These are phyloP conservation scores for Coemansia sp. DNA, from an alignment of 192 early-diverging fungal genomes.

Conservation along the genomic window DNA sequence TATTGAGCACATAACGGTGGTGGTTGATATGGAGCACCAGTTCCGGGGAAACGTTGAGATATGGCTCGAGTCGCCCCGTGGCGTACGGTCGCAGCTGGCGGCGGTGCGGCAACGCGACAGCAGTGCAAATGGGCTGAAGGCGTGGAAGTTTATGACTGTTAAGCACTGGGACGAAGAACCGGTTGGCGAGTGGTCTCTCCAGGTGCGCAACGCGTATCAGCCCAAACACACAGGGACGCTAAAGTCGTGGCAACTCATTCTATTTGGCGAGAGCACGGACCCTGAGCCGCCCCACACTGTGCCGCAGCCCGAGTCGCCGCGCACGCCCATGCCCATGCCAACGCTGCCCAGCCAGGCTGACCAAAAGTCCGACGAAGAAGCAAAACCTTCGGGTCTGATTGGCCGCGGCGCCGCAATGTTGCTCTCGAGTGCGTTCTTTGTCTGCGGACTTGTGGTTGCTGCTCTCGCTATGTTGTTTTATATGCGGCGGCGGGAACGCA, in stretches of 20 bases:
- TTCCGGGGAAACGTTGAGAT: conserved; percentile 86
- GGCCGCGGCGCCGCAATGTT: conserved; percentile 16
- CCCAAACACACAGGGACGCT: conserved; percentile 57
- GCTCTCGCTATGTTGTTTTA: conserved; percentile 30
- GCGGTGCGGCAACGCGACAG: conserved; percentile 62
- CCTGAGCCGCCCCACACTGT: conserved; percentile 18
- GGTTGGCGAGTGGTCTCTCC: conserved; percentile 76
- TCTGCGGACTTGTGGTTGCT: conserved; percentile 21
- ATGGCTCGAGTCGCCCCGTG: conserved; percentile 70
- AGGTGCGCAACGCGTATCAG: conserved; percentile 63
- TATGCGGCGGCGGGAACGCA: conserved; percentile 43
- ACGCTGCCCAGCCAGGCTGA: background rate
- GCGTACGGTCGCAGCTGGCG: conserved; percentile 66
- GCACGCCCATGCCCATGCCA: background rate
- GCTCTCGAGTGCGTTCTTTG: conserved; percentile 24
- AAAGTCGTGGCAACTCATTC: conserved; percentile 63
- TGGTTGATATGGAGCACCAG: conserved; percentile 75
- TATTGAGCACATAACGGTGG: conserved; percentile 88
- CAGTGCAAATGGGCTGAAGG: conserved; percentile 63
- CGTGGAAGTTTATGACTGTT: conserved; percentile 96
- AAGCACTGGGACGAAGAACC: conserved; percentile 96
- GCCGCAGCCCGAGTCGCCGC: background rate
- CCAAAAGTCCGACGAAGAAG: background rate
- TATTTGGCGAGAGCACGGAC: conserved; percentile 66
- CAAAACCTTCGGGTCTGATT: background rate